These are phyloP conservation scores for Parasitella parasitica DNA, from an alignment of 371 early-diverging fungal genomes.

Conservation along the genomic window DNA sequence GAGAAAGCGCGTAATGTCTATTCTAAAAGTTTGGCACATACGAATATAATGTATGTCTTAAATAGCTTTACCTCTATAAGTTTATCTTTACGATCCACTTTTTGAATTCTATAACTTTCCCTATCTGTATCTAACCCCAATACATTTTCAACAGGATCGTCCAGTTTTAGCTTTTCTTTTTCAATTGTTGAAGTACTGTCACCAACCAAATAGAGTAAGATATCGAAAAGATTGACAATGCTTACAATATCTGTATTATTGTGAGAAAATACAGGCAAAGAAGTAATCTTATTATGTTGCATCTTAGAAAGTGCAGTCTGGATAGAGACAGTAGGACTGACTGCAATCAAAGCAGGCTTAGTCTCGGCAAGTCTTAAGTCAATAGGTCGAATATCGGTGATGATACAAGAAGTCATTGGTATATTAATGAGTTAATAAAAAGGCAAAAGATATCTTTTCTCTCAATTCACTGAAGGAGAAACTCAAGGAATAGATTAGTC, in stretches of 20 bases:
- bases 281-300: conserved; percentile 49
- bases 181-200: conserved; percentile 24
- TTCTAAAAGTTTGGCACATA: not conserved
- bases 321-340: conserved; percentile 49
- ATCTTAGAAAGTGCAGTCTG: conserved; percentile 49
- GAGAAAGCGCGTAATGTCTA: conserved; percentile 51
- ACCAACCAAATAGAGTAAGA: conserved; percentile 47
- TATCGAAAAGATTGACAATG: conserved; percentile 58
- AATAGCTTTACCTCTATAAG: conserved; percentile 31
- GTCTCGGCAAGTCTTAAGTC: conserved; percentile 36
- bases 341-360: conserved; percentile 48
- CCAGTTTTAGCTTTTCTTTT: conserved; percentile 38
- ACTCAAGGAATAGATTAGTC: not conserved
- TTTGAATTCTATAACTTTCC: conserved; percentile 58
- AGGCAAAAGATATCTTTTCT: not conserved
- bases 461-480: not conserved
- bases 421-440: not conserved
- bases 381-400: conserved; percentile 34
- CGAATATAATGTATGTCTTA: too few relatives aligned
- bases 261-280: conserved; percentile 61
- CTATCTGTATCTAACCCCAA: conserved; percentile 56
- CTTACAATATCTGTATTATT: conserved; percentile 51
- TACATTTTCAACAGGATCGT: conserved; percentile 54
- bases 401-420: not conserved
- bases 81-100: conserved; percentile 47